These are phyloP conservation scores for Trichophyton benhamiae DNA, from an alignment of 2,329 filamentous ascomycete genomes.

Conservation along the genomic window DNA sequence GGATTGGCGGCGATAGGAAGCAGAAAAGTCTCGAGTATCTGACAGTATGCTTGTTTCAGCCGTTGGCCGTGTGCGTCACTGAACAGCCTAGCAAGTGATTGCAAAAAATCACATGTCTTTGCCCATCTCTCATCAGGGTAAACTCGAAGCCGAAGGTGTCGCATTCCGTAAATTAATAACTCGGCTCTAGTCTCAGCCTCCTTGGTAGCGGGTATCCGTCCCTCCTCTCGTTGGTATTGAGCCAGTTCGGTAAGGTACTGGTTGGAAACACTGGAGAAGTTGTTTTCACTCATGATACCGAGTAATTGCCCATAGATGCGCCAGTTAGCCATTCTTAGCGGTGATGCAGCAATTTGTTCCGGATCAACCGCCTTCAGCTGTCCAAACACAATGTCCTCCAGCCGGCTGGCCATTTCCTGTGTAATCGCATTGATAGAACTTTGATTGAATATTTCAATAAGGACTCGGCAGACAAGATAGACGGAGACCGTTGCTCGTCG, in stretches of 20 bases:
- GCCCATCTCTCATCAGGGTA: constrained; percentile 66
- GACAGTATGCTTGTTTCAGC: constrained; percentile 89
- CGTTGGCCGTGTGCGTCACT: constrained; percentile 72
- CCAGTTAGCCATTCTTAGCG: constrained; percentile 87
- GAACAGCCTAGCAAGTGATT: constrained; percentile 69
- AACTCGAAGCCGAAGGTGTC: constrained; percentile 66
- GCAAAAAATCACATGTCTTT: constrained; percentile 79
- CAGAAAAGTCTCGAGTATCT: constrained; percentile 74
- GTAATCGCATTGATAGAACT: constrained; percentile 74
- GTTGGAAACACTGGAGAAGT: constrained; percentile 71
- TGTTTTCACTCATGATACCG: constrained; percentile 90
- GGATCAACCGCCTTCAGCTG: constrained; percentile 82
- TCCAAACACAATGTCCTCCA: constrained; percentile 93
- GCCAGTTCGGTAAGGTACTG: constrained; percentile 75
- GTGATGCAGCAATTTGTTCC: constrained; percentile 57
- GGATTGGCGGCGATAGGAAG: constrained; percentile 77
- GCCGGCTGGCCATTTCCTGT: constrained; percentile 79
- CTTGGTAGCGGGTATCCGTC: constrained; percentile 32
- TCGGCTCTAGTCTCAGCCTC: constrained; percentile 73
- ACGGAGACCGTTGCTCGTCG: constrained; percentile 88
- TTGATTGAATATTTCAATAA: constrained; percentile 88
- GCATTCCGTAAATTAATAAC: constrained; percentile 81
- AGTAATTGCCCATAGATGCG: constrained; percentile 83
- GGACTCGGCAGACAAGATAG: constrained; percentile 83
- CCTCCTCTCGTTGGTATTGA: constrained; percentile 60